Evolutionary conservation across 306 rosid genomes (phyloP).

Genomic region (Abrus pulchellus): DNA sequence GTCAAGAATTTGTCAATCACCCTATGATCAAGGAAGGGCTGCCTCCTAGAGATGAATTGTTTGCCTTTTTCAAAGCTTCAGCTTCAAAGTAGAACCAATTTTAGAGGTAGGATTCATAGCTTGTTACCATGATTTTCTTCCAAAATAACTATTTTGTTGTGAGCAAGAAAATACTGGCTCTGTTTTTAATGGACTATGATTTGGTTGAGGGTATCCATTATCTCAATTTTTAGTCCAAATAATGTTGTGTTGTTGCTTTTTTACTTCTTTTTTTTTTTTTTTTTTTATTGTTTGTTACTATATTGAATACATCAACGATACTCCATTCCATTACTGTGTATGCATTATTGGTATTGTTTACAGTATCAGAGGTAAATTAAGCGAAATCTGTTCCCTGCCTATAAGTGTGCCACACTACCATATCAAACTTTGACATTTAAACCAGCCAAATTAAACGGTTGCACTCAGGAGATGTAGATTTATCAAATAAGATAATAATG

Average conservation of each 20-base stretch:
- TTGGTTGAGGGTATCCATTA: not conserved
- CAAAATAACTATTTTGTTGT: slow-evolving; percentile 11
- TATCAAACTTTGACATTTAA: too few species aligned
- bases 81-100: slow-evolving; percentile 39
- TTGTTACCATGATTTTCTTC: slow-evolving; percentile 14
- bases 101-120: slow-evolving; percentile 24
- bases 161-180: not conserved
- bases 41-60: slow-evolving; percentile 60
- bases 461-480: too few species aligned
- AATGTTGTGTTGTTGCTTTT: not conserved
- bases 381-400: too few species aligned
- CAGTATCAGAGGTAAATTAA: too few species aligned
- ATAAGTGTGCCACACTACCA: too few species aligned
- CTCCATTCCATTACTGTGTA: too few species aligned
- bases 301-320: too few species aligned
- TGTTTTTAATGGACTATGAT: slow-evolving; percentile 5
- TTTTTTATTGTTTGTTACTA: too few species aligned
- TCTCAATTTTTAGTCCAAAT: not conserved
- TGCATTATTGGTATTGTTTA: too few species aligned
- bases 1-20: slow-evolving; percentile 56
- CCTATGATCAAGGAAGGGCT: slow-evolving; percentile 61
- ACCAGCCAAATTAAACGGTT: too few species aligned
- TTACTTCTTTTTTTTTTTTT: too few species aligned
- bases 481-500: too few species aligned
- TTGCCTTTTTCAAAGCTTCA: slow-evolving; percentile 55